Percentiles rank a stretch among this genome's conserved stretches.
Evolutionary conservation across 768 basidiomycete species (phyloP).

Genomic region (Candolleomyces aberdarensis): DNA sequence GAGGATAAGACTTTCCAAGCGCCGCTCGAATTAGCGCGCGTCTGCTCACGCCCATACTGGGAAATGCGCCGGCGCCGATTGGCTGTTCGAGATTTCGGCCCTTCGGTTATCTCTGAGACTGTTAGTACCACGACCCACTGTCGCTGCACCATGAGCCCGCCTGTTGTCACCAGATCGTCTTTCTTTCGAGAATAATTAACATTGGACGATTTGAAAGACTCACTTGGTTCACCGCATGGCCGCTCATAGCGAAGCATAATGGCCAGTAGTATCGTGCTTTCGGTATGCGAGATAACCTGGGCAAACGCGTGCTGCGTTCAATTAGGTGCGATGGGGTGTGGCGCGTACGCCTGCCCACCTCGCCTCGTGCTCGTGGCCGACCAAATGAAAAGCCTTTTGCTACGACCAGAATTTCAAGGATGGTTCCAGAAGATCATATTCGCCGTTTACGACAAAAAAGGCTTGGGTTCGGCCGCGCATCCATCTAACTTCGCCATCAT

Average conservation of each 20-base stretch:
- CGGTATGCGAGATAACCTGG: constrained; percentile 21
- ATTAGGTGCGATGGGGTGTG: constrained; percentile 44
- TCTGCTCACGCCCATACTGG: too few relatives aligned
- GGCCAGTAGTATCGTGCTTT: constrained; percentile 34
- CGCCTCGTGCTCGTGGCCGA: constrained; percentile 35
- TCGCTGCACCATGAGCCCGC: constrained; percentile 37
- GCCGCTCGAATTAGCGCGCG: too few relatives aligned
- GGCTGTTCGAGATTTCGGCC: too few relatives aligned
- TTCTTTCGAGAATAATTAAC: constrained; percentile 21
- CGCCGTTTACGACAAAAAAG: constrained; percentile 31
- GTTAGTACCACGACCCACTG: constrained; percentile 25
- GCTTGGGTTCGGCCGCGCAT: constrained; percentile 16
- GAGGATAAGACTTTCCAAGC: too few relatives aligned
- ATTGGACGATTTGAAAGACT: constrained; percentile 34
- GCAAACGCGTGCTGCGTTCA: neutral
- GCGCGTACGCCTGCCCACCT: constrained; percentile 41
- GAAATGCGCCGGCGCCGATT: too few relatives aligned
- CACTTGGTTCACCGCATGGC: constrained; percentile 42
- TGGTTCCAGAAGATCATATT: constrained; percentile 39
- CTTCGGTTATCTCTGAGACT: too few relatives aligned
- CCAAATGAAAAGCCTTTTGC: constrained; percentile 39
- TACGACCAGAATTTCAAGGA: constrained; percentile 40
- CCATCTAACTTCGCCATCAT: constrained; percentile 36
- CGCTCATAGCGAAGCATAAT: constrained; percentile 31
- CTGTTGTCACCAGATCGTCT: constrained; percentile 23